These are phyloP conservation scores for Pseudocercospora ulei DNA, from an alignment of 2,329 filamentous ascomycete genomes.

Conservation along the genomic window DNA sequence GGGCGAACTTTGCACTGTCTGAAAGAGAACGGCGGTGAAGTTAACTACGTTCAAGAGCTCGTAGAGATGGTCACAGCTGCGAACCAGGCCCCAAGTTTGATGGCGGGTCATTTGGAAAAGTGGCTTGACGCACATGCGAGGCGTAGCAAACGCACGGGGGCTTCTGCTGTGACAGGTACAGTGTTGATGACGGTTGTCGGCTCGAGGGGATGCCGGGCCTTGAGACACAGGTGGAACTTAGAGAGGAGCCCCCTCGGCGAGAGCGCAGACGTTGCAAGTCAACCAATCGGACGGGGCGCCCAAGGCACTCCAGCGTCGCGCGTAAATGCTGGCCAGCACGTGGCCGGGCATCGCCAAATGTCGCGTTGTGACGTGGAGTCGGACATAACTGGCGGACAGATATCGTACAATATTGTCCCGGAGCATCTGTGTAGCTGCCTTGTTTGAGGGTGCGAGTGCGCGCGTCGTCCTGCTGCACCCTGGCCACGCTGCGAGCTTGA, in stretches of 20 bases:
- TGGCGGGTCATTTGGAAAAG: slow-evolving; percentile 34
- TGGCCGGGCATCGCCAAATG: neutral
- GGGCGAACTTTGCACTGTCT: slow-evolving; percentile 42
- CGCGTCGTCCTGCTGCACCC: neutral
- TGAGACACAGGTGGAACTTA: slow-evolving; percentile 1
- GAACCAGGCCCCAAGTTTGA: slow-evolving; percentile 9
- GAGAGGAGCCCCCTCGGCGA: neutral
- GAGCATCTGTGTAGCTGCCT: neutral
- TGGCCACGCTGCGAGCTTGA: slow-evolving; percentile 1
- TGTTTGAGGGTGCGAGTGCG: too few species aligned
- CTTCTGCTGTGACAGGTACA: slow-evolving; percentile 19
- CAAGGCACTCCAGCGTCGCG: slow-evolving; percentile 1
- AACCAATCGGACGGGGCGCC: neutral
- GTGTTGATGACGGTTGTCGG: slow-evolving; percentile 10
- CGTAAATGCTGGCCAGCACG: neutral
- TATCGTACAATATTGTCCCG: too few species aligned
- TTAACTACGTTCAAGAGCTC: slow-evolving; percentile 37
- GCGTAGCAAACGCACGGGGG: slow-evolving; percentile 31
- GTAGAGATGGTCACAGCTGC: slow-evolving; percentile 36
- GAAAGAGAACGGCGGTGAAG: slow-evolving; percentile 32
- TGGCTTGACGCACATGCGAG: slow-evolving; percentile 35
- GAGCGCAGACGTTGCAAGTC: neutral
- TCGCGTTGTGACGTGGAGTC: slow-evolving; percentile 3
- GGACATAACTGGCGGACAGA: too few species aligned
- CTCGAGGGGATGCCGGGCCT: neutral